Percentiles rank a stretch among this genome's conserved stretches.
These are phyloP conservation scores for Alternaria dauci DNA, from an alignment of 2,329 filamentous ascomycete genomes.

Conservation along the genomic window DNA sequence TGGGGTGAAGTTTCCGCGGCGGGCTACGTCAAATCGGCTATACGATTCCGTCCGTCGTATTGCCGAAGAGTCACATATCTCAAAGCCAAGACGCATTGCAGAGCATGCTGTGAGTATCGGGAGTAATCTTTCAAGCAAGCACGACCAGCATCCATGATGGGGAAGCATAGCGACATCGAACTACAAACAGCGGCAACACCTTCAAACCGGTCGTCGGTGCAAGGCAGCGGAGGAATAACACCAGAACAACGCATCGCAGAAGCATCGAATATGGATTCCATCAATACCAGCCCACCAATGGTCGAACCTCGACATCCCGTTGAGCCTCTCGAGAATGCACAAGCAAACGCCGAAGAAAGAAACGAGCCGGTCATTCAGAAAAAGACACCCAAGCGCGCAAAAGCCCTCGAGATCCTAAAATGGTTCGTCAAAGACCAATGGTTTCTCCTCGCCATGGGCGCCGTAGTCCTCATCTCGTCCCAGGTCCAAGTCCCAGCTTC, in stretches of 20 bases:
- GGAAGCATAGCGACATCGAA: neutral
- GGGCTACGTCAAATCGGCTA: conserved; percentile 10
- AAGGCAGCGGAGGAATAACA: neutral
- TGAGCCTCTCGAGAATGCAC: neutral
- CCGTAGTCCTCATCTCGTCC: conserved; percentile 62
- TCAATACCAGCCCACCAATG: neutral
- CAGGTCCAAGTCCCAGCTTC: conserved; percentile 65
- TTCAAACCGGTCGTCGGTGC: neutral
- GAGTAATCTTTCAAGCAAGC: neutral
- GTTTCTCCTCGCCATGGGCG: conserved; percentile 69
- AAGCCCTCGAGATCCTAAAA: conserved; percentile 23
- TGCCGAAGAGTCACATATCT: conserved; percentile 8
- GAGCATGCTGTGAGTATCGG: neutral
- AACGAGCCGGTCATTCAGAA: neutral
- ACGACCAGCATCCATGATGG: neutral
- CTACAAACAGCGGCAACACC: neutral
- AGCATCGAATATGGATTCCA: conserved; percentile 1
- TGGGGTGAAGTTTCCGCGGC: conserved; percentile 1
- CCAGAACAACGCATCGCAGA: neutral
- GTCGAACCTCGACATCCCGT: neutral
- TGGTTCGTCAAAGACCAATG: conserved; percentile 66
- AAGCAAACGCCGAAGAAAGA: neutral
- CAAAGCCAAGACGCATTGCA: neutral
- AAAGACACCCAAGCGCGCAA: conserved; percentile 9
- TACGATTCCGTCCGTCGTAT: conserved; percentile 15